Base-by-base conservation (phyloP, 306 rosid species). In the Dalbergia cochinchinensis region DNA sequence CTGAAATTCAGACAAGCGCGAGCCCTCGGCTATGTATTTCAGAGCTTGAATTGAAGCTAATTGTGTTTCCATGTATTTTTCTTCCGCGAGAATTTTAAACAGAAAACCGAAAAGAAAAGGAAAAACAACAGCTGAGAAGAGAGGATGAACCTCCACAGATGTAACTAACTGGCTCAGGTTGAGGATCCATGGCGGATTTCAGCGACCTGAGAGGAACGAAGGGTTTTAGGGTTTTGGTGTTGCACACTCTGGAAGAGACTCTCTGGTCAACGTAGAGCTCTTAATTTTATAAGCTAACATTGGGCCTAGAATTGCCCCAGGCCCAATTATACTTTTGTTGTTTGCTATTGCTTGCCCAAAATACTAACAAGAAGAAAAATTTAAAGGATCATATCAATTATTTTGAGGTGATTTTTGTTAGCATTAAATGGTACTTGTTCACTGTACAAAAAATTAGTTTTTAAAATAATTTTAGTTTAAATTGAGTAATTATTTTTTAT, bases 141-240 rank as follows among this genome's bases (percentile, higher is more conserved):
- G 74, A 31, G 18, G 47, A 53, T 4, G 7, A 58, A 78, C 83
- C 83, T 48, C 83, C 83, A 33, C 83, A 79, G 71, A 79, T 79
- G 77, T 79, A 79, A 13, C 71, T 70, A 0, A 79, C 83, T 1
- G 83, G 83, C 18, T 79, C 83, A 9, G 83, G 77, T 7, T 60
- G 77, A 60, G 83, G 78, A 69, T 79, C 83, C 83, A 79, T 79
- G 54, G 37, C 26, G 18, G 70, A 11, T n/a, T 42, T 19, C 66
- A 65, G 81, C 44, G 34, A 54, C 18, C 33, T 0, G 45, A 4
- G 22, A 26, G 0, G 14, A 47, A 6, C 39, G 59, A 51, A 53
- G 18, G 11, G 34, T 11, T 64, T 12, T 18, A 59, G 81, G 0
- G 53, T 41, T 47, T 61, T 4, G 44, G 41, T 14, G 22, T 39